A percentile compares a stretch with the other conserved stretches of the same genome.
phyloP scores from a whole-genome alignment of 441 rosid species.

The Euphorbia neoarborescens region DNA sequence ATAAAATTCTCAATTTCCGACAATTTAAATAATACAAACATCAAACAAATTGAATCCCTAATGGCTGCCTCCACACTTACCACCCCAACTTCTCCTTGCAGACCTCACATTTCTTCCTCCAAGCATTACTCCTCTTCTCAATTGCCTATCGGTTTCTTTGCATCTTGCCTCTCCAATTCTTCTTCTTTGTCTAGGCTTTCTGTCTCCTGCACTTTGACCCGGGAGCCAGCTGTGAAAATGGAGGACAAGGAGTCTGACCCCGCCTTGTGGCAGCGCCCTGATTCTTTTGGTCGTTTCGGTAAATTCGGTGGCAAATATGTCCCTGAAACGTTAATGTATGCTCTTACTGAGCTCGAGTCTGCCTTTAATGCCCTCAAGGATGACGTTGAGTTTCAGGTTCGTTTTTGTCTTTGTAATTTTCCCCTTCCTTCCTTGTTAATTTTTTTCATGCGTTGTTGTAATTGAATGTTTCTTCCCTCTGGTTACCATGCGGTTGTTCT shows the following conservation, averaged over 20 bases:
- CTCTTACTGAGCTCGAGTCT: conserved; percentile 70
- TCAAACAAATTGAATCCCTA: conserved; percentile 9
- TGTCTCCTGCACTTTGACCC: conserved; percentile 41
- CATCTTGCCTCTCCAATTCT: conserved; percentile 2
- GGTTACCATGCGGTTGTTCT: neutral
- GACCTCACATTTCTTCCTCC: conserved; percentile 4
- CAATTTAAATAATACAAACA: neutral
- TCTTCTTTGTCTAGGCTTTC: conserved; percentile 16
- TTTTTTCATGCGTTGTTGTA: neutral
- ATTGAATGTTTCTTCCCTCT: neutral
- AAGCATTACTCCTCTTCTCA: conserved; percentile 17
- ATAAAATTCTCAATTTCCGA: neutral
- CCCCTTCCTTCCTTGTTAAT: neutral
- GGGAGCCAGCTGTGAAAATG: conserved; percentile 32
- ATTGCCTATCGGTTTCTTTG: conserved; percentile 26
- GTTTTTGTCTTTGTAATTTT: neutral
- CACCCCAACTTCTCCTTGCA: conserved; percentile 4
- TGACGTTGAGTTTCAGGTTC: conserved; percentile 68
- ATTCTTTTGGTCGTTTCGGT: conserved; percentile 79
- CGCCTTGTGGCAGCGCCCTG: conserved; percentile 51
- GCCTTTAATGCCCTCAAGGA: conserved; percentile 55
- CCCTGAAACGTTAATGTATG: conserved; percentile 84
- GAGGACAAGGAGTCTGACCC: conserved; percentile 36
- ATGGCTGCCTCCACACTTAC: conserved; percentile 23
- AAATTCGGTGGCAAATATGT: conserved; percentile 88